Evolutionary conservation across 768 basidiomycete species (phyloP), one percentile per base, ranked within the genome.

Genomic region (Asterophora lycoperdoides): DNA sequence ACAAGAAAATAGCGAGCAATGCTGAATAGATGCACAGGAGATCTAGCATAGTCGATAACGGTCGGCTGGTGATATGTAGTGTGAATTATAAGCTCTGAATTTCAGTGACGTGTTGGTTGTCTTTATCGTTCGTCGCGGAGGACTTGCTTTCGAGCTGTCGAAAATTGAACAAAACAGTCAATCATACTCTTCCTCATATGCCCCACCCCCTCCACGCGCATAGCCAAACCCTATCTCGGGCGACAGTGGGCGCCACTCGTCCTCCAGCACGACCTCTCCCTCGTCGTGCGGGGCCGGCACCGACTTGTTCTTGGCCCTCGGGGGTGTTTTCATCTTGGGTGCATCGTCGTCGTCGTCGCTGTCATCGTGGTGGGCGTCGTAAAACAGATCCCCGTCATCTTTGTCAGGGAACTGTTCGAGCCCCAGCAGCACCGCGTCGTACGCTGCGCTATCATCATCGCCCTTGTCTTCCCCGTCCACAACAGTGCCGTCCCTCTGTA

Each of bases 151-250:
- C 17, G 14, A 14, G 40, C 23, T 23, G 23, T 23, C 14, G 23
- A 41, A 28, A 28, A 41, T 1, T 26, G 15, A 28, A 5, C 35
- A 17, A 14, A 14, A 8, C 7, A 15, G 18, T 66, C 48, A 68
- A 58, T 67, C 71, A 56, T 70, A 72, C 62, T 70, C 69, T 56
- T 72, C 67, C 44, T 71, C 70, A 44, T 71, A 73, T 49, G 56
- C 52, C 28, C 33, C 53, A 28, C 54, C 52, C 28, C 33, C 53
- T 32, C 54, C 41, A 15, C 39, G 36, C 36, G 40, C 42, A 39
- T 34, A 36, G 4, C 41, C 39, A 17, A 26, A 29, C 8, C 42
- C 43, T 8, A 34, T 29, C 8, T 53, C 56, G 17, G 62, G 62
- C 29, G 62, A 64, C n/a, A 58, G 52, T 8, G 62, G 59, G 14